These are phyloP conservation scores for Neurospora sp. DNA, from an alignment of 495 filamentous ascomycete genomes.

Conservation along the genomic window DNA sequence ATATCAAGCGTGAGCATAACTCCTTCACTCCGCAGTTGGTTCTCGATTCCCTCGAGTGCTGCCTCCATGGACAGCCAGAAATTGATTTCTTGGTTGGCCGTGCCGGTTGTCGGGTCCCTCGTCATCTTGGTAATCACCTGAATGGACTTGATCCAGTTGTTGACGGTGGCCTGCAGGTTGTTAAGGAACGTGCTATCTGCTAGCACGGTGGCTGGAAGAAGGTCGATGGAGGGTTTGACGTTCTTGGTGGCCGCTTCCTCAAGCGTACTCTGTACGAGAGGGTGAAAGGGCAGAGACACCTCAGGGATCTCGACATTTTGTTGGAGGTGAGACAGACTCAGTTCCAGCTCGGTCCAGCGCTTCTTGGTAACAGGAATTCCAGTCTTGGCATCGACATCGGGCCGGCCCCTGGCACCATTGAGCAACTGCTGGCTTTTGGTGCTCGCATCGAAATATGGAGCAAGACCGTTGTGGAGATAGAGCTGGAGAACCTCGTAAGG, in stretches of 20 bases:
- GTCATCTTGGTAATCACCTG: conserved; percentile 94
- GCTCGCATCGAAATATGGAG: conserved; percentile 91
- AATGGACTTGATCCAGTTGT: conserved; percentile 96
- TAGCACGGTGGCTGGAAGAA: conserved; percentile 61
- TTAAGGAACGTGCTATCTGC: conserved; percentile 87
- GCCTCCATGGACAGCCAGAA: conserved; percentile 97
- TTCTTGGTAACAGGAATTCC: conserved; percentile 96
- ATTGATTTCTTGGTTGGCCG: conserved; percentile 92
- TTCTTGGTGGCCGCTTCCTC: conserved; percentile 58
- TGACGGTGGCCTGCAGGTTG: conserved; percentile 83
- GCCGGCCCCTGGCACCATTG: conserved; percentile 53
- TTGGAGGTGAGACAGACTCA: conserved; percentile 81
- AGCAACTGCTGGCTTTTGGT: conserved; percentile 70
- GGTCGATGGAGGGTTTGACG: conserved; percentile 59
- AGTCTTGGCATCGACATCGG: conserved; percentile 80
- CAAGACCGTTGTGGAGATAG: conserved; percentile 75
- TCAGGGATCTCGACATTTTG: conserved; percentile 97
- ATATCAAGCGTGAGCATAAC: conserved; percentile 90
- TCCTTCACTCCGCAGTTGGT: conserved; percentile 76
- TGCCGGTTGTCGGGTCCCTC: conserved; percentile 76
- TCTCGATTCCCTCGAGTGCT: conserved; percentile 79
- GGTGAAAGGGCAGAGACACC: conserved; percentile 72
- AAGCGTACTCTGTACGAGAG: conserved; percentile 73
- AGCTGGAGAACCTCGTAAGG: conserved; percentile 87
- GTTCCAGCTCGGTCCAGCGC: conserved; percentile 84